These are phyloP conservation scores for Cytospora schulzeri DNA, from an alignment of 2,329 filamentous ascomycete species.

Conservation along the genomic window DNA sequence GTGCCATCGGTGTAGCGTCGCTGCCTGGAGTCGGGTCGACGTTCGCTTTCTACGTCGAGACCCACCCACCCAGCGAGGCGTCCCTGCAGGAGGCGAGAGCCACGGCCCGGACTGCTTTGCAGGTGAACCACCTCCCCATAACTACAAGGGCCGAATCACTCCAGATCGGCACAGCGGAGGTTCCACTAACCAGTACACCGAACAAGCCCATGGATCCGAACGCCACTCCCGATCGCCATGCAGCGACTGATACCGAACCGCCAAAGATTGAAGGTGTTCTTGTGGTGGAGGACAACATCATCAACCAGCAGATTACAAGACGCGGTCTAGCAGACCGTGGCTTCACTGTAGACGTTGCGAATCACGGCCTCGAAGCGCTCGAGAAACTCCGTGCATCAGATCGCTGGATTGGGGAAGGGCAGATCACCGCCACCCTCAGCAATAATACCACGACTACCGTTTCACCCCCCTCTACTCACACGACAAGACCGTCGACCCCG, in stretches of 20 bases:
- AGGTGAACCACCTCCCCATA: conserved; percentile 31
- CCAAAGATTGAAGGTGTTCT: conserved; percentile 48
- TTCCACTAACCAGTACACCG: conserved; percentile 25
- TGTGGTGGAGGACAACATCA: conserved; percentile 62
- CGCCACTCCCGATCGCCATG: conserved; percentile 7
- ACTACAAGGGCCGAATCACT: conserved; percentile 28
- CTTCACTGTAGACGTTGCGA: conserved; percentile 55
- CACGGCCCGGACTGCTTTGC: conserved; percentile 38
- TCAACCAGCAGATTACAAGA: conserved; percentile 60
- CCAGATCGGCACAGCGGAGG: conserved; percentile 27
- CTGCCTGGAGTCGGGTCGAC: conserved; percentile 70
- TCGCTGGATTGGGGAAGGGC: conserved; percentile 29
- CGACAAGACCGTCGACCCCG: conserved; percentile 12
- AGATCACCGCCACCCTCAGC: conserved; percentile 6
- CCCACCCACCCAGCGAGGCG: conserved; percentile 46
- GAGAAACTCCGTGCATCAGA: conserved; percentile 44
- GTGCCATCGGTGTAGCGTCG: conserved; percentile 76
- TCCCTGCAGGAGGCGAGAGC: conserved; percentile 45
- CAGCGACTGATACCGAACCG: conserved; percentile 15
- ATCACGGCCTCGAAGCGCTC: conserved; percentile 37
- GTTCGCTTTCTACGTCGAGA: conserved; percentile 74
- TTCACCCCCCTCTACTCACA: background rate
- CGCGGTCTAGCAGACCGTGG: conserved; percentile 53
- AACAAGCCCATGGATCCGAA: conserved; percentile 10
- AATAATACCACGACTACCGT: conserved; percentile 14